A percentile compares a stretch with the other conserved stretches of the same genome.
These are phyloP conservation scores for Saccharata proteae DNA, from an alignment of 2,329 filamentous ascomycete genomes.

Conservation along the genomic window DNA sequence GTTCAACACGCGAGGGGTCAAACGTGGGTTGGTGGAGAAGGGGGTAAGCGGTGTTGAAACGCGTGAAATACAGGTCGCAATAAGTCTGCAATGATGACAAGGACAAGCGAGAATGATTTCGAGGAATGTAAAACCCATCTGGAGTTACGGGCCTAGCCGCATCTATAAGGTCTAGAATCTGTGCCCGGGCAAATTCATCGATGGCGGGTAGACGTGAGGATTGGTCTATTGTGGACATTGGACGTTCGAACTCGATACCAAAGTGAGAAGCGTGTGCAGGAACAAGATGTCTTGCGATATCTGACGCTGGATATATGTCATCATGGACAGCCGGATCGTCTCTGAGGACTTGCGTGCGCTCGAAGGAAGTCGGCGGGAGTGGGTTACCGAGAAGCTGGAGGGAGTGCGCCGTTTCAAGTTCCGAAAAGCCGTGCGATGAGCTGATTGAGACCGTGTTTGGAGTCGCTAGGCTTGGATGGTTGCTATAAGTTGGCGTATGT, in stretches of 20 bases:
- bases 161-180: slow-evolving; percentile 40
- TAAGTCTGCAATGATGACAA: slow-evolving; percentile 42
- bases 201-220: slow-evolving; percentile 24
- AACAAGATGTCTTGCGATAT: too few species aligned
- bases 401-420: too few species aligned
- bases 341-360: too few species aligned
- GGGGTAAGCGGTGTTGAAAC: slow-evolving; percentile 50
- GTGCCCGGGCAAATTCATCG: slow-evolving; percentile 29
- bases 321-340: too few species aligned
- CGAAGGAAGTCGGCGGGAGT: too few species aligned
- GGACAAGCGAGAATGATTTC: slow-evolving; percentile 40
- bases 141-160: slow-evolving; percentile 36
- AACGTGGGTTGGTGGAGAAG: slow-evolving; percentile 49
- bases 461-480: too few species aligned
- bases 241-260: slow-evolving; percentile 19
- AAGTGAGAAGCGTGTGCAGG: neutral
- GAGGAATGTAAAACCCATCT: slow-evolving; percentile 34
- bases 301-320: too few species aligned
- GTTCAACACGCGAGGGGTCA: slow-evolving; percentile 36
- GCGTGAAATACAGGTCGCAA: slow-evolving; percentile 46
- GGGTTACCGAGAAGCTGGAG: too few species aligned
- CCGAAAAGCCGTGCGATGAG: too few species aligned
- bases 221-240: slow-evolving; percentile 22
- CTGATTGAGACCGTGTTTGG: too few species aligned
- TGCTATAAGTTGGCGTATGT: slow-evolving; percentile 8